Base-by-base conservation (phyloP, 306 rosid genomes). In the Neltuma alba region DNA sequence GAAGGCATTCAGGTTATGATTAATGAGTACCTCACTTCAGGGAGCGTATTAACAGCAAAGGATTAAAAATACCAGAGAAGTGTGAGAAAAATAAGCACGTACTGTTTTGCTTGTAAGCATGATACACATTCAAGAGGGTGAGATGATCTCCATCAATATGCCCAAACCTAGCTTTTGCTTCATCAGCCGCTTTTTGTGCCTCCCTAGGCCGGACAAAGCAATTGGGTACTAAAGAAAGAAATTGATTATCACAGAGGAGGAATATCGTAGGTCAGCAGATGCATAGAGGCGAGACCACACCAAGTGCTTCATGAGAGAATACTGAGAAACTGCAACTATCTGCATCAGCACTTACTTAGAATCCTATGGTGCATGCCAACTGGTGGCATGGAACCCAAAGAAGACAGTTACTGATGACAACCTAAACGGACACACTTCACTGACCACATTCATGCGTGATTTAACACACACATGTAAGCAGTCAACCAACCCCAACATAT, bases 181-280 rank as follows among this genome's bases (percentile, higher is more conserved):
- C 97, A 61, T 94, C 97, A 5, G 99, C 97, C 80, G 97, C 95
- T 90, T 94, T 94, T 73, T 89, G 93, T 84, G 99, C 97, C 97
- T 94, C 99, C 92, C 97, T 94, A 91, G 99, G 99, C 99, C 99
- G 99, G 92, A 94, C 93, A 94, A 94, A 94, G 95, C 99, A 94
- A 90, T 94, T 94, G 95, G 97, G 97, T 92, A 94, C 97, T 94
- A 94, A 83, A 92, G 94, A 94, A 91, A 94, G 94, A 94, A 94
- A 94, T 87, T 94, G 90, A 87, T 94, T 92, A 94, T 91, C 97
- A 92, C 94, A 94, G 97, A 91, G 88, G 97, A 94, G 97, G 97
- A 89, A 97, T 93, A 91, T 84, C 85, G 94, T 77, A 86, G 93
- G 98, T 94, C 96, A 94, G 98, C 98, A 92, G 97, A 94, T 86